Conservation (phyloP, 768 basidiomycete species). For the Pulveroboletus sp. region DNA sequence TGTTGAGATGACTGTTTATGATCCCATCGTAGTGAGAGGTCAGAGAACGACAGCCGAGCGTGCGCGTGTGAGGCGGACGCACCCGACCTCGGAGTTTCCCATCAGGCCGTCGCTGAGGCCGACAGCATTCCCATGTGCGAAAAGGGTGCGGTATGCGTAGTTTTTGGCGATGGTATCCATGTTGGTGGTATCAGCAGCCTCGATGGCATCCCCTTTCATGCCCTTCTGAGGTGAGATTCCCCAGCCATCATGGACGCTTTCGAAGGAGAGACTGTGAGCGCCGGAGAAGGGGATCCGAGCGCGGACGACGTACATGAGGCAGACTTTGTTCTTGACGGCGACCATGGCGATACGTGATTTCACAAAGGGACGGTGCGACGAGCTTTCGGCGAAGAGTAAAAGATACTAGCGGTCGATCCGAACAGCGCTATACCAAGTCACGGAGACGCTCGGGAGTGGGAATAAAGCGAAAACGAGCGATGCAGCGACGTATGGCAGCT, state of each 20-base stretch:
- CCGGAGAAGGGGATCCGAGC: background rate
- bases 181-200: constrained; percentile 75
- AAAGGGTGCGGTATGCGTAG: constrained; percentile 66
- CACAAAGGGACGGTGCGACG: too few relatives aligned
- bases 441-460: constrained; percentile 11
- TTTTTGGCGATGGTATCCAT: constrained; percentile 86
- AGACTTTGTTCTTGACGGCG: constrained; percentile 81
- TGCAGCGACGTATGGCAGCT: too few relatives aligned
- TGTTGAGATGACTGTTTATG: constrained; percentile 78
- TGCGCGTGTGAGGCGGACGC: constrained; percentile 28
- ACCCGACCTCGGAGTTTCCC: constrained; percentile 99
- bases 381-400: background rate
- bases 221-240: constrained; percentile 68
- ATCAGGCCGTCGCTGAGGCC: constrained; percentile 91
- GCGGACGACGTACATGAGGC: constrained; percentile 66
- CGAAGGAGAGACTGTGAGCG: background rate
- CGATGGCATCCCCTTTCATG: constrained; percentile 85
- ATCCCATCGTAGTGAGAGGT: background rate
- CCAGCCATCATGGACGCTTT: constrained; percentile 95
- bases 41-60: background rate
- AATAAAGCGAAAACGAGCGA: too few relatives aligned
- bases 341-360: constrained; percentile 36
- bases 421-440: background rate
- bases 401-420: constrained; percentile 1
- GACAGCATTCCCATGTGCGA: constrained; percentile 88